These are phyloP conservation scores for Bipolaris sorokiniana DNA, from an alignment of 2,329 filamentous ascomycete genomes.

Conservation along the genomic window DNA sequence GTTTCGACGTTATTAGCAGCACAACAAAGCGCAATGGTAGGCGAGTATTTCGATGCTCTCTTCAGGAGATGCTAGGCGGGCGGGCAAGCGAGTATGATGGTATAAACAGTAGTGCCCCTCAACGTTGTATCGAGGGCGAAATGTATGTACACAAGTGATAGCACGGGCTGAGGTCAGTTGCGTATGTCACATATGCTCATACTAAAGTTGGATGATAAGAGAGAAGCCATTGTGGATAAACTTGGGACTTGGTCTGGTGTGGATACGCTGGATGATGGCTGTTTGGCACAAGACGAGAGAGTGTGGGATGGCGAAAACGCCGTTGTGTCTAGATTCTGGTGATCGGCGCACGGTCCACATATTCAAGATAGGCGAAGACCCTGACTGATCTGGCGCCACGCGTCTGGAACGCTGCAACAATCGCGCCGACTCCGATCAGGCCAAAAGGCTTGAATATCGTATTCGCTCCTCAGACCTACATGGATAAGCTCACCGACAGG, in stretches of 20 bases:
- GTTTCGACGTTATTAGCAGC: constrained; percentile 9
- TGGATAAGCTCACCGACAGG: too few relatives aligned
- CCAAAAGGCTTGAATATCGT: background rate
- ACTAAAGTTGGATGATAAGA: constrained; percentile 31
- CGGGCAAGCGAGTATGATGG: constrained; percentile 1
- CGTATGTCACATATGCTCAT: constrained; percentile 43
- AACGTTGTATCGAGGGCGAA: background rate
- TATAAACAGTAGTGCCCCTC: constrained; percentile 4
- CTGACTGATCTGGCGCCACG: constrained; percentile 1
- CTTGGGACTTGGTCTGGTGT: constrained; percentile 6
- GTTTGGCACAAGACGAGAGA: constrained; percentile 11
- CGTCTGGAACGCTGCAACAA: background rate
- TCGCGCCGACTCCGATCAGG: background rate
- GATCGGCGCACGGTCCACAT: constrained; percentile 1
- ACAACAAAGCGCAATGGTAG: constrained; percentile 2
- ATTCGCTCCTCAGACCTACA: too few relatives aligned
- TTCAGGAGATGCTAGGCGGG: constrained; percentile 5
- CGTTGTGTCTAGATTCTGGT: constrained; percentile 7
- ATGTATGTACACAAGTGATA: constrained; percentile 10
- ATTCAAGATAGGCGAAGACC: constrained; percentile 5
- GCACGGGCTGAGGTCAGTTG: constrained; percentile 30
- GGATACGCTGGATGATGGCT: constrained; percentile 5
- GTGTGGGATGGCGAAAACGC: constrained; percentile 3
- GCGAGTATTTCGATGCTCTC: background rate
- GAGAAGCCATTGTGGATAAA: constrained; percentile 34